Evolutionary conservation across 1,284 basidiomycete species (phyloP).

Genomic region (Austroboletus olivaceoglutinosus): DNA sequence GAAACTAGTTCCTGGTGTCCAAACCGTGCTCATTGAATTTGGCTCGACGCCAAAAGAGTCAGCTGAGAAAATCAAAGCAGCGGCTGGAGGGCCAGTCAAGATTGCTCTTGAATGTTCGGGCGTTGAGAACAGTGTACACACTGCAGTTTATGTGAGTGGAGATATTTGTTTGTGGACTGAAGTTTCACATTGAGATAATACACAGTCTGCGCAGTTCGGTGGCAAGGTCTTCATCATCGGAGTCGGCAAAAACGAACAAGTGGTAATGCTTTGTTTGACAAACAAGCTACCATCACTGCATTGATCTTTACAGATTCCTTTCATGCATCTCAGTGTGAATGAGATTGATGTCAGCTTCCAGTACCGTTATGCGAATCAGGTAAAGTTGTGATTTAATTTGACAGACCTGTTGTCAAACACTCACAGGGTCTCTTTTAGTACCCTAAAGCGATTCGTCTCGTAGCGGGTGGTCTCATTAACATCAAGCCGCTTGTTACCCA

Average conservation of each 20-base stretch:
- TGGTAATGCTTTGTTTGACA: constrained; percentile 31
- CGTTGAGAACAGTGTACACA: constrained; percentile 68
- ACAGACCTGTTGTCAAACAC: neutral
- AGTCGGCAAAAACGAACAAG: constrained; percentile 58
- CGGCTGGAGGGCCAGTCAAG: constrained; percentile 45
- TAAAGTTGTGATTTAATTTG: constrained; percentile 16
- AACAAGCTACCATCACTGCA: neutral
- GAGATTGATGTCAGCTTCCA: constrained; percentile 65
- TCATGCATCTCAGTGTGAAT: constrained; percentile 66
- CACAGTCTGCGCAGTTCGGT: constrained; percentile 54
- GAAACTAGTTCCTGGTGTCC: constrained; percentile 69
- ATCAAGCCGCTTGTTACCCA: constrained; percentile 84
- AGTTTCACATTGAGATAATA: constrained; percentile 1
- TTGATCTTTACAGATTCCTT: constrained; percentile 49
- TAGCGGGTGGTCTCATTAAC: constrained; percentile 70
- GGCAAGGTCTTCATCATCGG: constrained; percentile 66
- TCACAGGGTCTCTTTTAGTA: constrained; percentile 43
- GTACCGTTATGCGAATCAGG: constrained; percentile 64
- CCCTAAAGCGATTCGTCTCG: constrained; percentile 78
- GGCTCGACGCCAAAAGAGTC: constrained; percentile 44
- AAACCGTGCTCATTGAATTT: constrained; percentile 50
- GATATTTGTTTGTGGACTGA: neutral
- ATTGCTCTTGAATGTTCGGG: constrained; percentile 75
- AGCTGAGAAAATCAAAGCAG: constrained; percentile 48
- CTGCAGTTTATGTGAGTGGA: constrained; percentile 58